Evolutionary conservation across 73 alveolate genomes (phyloP).

Genomic region (Paramecium caudatum): DNA sequence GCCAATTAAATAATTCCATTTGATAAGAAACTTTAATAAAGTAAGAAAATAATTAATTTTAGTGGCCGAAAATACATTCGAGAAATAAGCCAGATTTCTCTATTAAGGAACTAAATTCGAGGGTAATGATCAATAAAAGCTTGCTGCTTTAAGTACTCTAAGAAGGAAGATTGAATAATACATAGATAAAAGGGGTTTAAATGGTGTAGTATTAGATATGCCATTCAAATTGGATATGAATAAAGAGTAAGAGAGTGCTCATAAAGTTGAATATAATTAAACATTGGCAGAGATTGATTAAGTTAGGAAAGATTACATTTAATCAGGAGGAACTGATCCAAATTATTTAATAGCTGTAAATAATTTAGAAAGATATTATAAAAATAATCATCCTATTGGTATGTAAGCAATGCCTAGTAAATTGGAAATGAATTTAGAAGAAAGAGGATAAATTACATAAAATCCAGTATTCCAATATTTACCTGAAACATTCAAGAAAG

Average conservation of each 20-base stretch:
- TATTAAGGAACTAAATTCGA: constrained; percentile 67
- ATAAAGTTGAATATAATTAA: constrained; percentile 37
- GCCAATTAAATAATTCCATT: constrained; percentile 51
- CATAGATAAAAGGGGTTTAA: constrained; percentile 11
- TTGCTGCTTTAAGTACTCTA: constrained; percentile 55
- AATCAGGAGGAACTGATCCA: constrained; percentile 72
- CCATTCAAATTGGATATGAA: constrained; percentile 51
- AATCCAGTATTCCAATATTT: constrained; percentile 27
- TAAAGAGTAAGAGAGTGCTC: constrained; percentile 41
- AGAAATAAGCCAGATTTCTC: constrained; percentile 57
- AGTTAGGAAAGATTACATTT: constrained; percentile 4
- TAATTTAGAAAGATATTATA: constrained; percentile 51
- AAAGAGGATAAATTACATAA: background rate
- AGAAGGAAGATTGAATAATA: constrained; percentile 48
- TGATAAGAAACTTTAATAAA: constrained; percentile 52
- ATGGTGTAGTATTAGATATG: constrained; percentile 52
- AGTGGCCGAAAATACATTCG: constrained; percentile 67
- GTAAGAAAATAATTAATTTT: background rate
- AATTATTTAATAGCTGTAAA: constrained; percentile 48
- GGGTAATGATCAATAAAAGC: constrained; percentile 51
- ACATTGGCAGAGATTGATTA: constrained; percentile 30
- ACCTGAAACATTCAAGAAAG: constrained; percentile 44
- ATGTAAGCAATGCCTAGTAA: background rate
- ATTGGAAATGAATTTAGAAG: constrained; percentile 20
- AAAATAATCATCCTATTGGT: constrained; percentile 32